Evolutionary conservation across 139 green algal genomes (phyloP), one percentile per base, ranked within the genome.

Genomic region (Chlorella ohadii): DNA sequence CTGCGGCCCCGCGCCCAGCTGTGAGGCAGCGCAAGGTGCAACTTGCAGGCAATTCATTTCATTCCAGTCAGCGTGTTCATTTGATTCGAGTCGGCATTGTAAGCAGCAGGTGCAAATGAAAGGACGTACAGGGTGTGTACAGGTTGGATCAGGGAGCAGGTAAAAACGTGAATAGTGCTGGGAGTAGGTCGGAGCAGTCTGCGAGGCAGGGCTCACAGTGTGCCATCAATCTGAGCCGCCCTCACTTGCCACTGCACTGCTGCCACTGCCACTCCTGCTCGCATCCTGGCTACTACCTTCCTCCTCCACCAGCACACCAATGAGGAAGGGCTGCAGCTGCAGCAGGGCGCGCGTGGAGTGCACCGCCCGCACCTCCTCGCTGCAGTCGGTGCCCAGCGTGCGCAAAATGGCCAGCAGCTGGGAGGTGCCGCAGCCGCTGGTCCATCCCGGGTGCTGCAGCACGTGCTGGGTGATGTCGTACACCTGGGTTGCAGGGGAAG

Each of bases 1-100:
- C 76, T 96, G 85, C 81, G 94, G 17, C 94, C 93, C 22, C 93
- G 90, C 81, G 87, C 91, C 0, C 36, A 91, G 79, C 5, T 61
- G 34, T 81, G 63, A 88, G 16, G 28, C 2, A 22, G 36, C 0
- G 11, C n/a, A 36, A 13, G 7, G 63, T 27, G 5, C 6, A 25
- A 19, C 4, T 31, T 68, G 63, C 28, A 16, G n/a, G 1, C 25
- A 31, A 19, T 38, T 34, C 63, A 68, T 68, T 68, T 68, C 61
- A 68, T 28, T 68, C 11, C 11, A 5, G 11, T 68, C 36, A 34
- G 64, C 12, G 2, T 3, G n/a, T 71, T 31, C 64, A 71, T 71
- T 71, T 71, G 16, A 71, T 71, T 71, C 11, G 28, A 68, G 63
- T 36, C 38, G 63, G 5, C 2, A 59, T 59, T 59, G 63, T 0